phyloP scores from a whole-genome alignment of 176 grass and related monocot genomes.

The Themeda triandra region DNA sequence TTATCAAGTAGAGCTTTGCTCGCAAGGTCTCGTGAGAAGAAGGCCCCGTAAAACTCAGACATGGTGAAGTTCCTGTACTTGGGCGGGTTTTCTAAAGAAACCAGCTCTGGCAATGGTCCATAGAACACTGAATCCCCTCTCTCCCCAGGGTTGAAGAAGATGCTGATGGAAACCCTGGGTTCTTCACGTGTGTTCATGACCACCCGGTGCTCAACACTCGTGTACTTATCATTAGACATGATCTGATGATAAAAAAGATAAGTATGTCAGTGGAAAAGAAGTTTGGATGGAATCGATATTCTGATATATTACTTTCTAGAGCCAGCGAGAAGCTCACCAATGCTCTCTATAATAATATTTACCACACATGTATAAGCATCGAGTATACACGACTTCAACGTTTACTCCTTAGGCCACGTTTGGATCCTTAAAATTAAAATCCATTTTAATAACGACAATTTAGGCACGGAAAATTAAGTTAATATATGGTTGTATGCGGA shows the following conservation, averaged over 20 bases:
- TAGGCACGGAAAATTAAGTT: too few relatives aligned
- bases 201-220: slow-evolving; percentile 68
- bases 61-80: slow-evolving; percentile 64
- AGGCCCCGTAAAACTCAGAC: slow-evolving; percentile 48
- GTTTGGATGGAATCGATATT: not conserved
- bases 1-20: slow-evolving; percentile 63
- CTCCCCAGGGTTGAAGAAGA: slow-evolving; percentile 64
- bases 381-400: too few relatives aligned
- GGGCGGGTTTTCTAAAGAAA: slow-evolving; percentile 43
- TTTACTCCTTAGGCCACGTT: too few relatives aligned
- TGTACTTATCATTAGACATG: slow-evolving; percentile 72
- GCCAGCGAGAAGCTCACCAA: not conserved
- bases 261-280: not conserved
- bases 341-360: not conserved
- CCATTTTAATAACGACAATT: too few relatives aligned
- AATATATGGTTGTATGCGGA: too few relatives aligned
- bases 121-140: slow-evolving; percentile 47
- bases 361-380: not conserved
- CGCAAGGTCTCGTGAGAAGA: slow-evolving; percentile 57
- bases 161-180: slow-evolving; percentile 61
- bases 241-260: slow-evolving; percentile 35
- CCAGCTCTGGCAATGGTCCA: slow-evolving; percentile 55
- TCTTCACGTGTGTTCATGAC: slow-evolving; percentile 45
- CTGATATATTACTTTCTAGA: too few relatives aligned
- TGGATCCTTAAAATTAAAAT: too few relatives aligned